Evolutionary conservation across 345 rosid genomes (phyloP), one percentile per base, ranked within the genome.

Genomic region (Crucihimalaya himalaica): DNA sequence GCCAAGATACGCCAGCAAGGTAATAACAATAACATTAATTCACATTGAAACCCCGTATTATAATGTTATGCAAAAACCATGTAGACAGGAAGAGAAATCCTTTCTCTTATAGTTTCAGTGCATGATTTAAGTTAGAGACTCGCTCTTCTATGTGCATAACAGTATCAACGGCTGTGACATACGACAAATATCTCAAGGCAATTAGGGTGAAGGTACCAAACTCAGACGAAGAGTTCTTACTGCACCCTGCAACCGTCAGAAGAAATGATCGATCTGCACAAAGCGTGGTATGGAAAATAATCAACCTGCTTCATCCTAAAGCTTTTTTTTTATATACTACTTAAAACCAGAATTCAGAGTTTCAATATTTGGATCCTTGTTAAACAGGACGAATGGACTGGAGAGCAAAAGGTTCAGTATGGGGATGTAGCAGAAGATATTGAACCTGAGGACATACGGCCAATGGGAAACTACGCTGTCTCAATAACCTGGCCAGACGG

Each of bases 1-100:
- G 97, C 97, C 61, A 94, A 91, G 84, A 94, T 91, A 79, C 97
- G 97, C 62, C 96, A 88, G 71, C 97, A 94, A 88, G 98, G 98
- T 94, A 80, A 69, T 19, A 6, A 37, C 13, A 5, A 39, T 3
- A 39, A 2, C 6, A 50, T 42, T 19, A 28, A 31, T 43, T 23
- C 47, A n/a, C 53, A 18, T 5, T 5, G 51, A 27, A 48, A 42
- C 55, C 64, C 9, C n/a, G n/a, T 53, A 14, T 11, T 74, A 12
- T 13, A 46, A 7, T 43, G 74, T 52, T 25, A 35, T 34, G 2
- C 60, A 14, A 13, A 4, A 47, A 65, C 8, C 12, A 64, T 46
- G 42, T 64, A 15, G 1, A 52, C 51, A 23, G 25, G 25, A 23
- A 23, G 25, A 23, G 2, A 54, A 3, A 16, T 56, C 15, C 19